A percentile compares a stretch with the other conserved stretches of the same genome.
These are phyloP conservation scores for Neurospora tetrasperma DNA, from an alignment of 495 filamentous ascomycete genomes.

Conservation along the genomic window DNA sequence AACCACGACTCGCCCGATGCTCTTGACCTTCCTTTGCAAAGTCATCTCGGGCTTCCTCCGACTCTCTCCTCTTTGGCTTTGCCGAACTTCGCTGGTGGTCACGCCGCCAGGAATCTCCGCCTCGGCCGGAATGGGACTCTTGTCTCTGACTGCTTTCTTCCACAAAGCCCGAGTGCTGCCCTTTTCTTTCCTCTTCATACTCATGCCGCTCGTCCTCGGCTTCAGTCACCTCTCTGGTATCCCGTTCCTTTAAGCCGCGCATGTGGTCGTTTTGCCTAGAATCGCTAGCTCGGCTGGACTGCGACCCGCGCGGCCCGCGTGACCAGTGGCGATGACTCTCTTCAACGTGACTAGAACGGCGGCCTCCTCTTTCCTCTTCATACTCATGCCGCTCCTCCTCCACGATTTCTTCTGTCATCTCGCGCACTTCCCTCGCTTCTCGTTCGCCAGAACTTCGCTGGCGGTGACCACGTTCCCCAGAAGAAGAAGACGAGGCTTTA, in stretches of 20 bases:
- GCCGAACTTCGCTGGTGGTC: not conserved
- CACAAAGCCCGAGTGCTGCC: not conserved
- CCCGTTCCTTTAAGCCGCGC: not conserved
- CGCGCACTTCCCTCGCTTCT: conserved; percentile 14
- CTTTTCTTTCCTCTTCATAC: not conserved
- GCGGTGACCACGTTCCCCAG: not conserved
- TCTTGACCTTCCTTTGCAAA: not conserved
- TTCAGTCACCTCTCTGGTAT: not conserved
- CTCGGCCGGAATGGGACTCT: not conserved
- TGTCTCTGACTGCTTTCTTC: not conserved
- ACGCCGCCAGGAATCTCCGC: not conserved
- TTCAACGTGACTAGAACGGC: not conserved
- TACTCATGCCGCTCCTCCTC: not conserved
- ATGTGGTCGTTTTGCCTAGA: not conserved
- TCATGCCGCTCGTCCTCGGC: conserved; percentile 12
- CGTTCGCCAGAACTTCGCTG: not conserved
- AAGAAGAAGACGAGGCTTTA: not conserved
- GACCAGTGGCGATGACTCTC: not conserved
- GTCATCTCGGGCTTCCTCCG: not conserved
- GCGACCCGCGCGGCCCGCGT: not conserved
- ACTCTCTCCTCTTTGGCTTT: not conserved
- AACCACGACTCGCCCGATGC: not conserved
- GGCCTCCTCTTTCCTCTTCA: not conserved
- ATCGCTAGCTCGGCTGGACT: not conserved
- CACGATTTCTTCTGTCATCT: conserved; percentile 2